These are phyloP conservation scores for Rhizopogon vesiculosus DNA, from an alignment of 768 basidiomycete genomes.

Conservation along the genomic window DNA sequence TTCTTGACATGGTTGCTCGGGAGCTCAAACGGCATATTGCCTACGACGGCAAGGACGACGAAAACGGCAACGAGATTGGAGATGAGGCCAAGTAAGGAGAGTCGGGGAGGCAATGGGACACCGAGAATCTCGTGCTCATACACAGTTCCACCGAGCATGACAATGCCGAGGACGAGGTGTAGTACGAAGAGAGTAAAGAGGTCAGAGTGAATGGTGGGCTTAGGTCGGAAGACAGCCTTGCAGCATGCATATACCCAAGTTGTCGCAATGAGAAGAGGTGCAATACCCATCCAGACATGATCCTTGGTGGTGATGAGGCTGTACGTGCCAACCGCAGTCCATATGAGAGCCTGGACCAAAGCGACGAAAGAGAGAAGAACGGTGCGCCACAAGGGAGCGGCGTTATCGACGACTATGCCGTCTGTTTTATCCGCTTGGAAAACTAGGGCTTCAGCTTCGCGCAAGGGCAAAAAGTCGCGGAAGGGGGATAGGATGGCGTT, in stretches of 20 bases:
- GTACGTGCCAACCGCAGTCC: conserved; percentile 61
- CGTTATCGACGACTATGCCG: background rate
- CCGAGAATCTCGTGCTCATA: conserved; percentile 47
- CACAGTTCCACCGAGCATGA: conserved; percentile 50
- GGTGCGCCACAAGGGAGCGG: conserved; percentile 55
- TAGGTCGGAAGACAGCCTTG: conserved; percentile 49
- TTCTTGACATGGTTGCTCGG: conserved; percentile 49
- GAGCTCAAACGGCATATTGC: conserved; percentile 64
- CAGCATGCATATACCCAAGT: conserved; percentile 66
- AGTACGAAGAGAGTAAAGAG: conserved; percentile 54
- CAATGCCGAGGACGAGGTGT: conserved; percentile 38
- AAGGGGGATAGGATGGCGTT: conserved; percentile 25
- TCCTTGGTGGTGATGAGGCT: conserved; percentile 34
- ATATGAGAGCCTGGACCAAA: conserved; percentile 49
- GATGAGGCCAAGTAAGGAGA: conserved; percentile 19
- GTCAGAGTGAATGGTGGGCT: conserved; percentile 57
- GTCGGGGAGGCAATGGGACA: conserved; percentile 33
- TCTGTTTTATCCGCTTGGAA: background rate
- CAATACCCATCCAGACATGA: conserved; percentile 29
- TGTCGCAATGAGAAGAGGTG: conserved; percentile 42
- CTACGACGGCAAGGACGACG: conserved; percentile 39
- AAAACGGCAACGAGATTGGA: conserved; percentile 43
- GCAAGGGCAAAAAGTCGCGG: conserved; percentile 40
- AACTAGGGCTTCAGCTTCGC: conserved; percentile 52
- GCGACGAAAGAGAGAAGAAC: conserved; percentile 52